Base-by-base conservation (phyloP, 2,329 filamentous ascomycete species). In the Fusarium oligoseptatum region DNA sequence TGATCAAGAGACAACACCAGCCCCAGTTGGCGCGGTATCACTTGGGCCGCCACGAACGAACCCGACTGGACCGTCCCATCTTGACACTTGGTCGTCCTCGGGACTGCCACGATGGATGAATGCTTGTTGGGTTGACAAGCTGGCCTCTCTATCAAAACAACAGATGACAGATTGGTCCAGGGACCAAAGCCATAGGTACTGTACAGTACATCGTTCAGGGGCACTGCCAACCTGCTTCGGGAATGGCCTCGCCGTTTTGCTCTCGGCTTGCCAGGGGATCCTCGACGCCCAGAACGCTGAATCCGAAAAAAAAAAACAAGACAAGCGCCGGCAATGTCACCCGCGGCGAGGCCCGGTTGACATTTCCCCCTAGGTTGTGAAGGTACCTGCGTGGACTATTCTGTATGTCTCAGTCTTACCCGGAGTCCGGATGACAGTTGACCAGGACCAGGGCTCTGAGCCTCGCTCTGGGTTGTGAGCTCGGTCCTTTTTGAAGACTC, bases 401-500 rank as follows among this genome's bases (percentile, higher is more conserved):
- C 64, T 70, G 72, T 66, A 70, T 70, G 72, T 74, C 72, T 74
- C 72, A 72, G 69, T 67, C 61, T 29, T 58, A 56, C 45, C 62
- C 66, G 27, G 63, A 45, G 29, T 65, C 64, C 57, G 61, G 56
- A 64, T 74, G 71, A 67, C 66, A 67, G 69, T 57, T 66, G 60
- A 65, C 66, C 48, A 61, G 69, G 63, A 60, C 50, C 43, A 64
- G 41, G 63, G 56, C 52, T 36, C 52, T 36, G 32, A 36, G 52
- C 63, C 48, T 56, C 17, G 34, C 43, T 48, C 22, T 50, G 39
- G 63, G 14, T 27, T 29, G 22, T 64, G 29, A 37, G 48, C 57
- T 52, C 39, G 45, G 66, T 65, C 27, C 45, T 66, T 55, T 55
- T 58, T 64, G 37, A 60, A 32, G 61, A 27, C 61, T 48, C 57